phyloP scores from a whole-genome alignment of 2,329 filamentous ascomycete genomes.

The Cytospora paraplurivora region DNA sequence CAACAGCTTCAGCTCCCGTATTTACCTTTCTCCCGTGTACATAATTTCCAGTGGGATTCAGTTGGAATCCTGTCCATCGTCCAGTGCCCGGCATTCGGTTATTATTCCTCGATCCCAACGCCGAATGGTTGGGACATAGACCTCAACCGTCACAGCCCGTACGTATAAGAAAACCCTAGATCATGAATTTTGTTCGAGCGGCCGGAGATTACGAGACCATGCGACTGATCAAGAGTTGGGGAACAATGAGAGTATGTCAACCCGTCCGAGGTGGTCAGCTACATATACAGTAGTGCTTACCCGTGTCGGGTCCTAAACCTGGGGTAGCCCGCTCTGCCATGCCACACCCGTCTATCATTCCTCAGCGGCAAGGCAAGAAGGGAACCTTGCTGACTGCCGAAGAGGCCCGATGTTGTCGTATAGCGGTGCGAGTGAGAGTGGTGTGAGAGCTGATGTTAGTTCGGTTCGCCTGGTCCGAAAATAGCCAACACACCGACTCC shows the following conservation, averaged over 20 bases:
- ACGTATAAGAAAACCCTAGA: neutral
- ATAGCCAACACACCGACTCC: slow-evolving; percentile 19
- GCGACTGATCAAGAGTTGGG: slow-evolving; percentile 8
- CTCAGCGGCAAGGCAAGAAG: neutral
- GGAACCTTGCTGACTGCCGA: slow-evolving; percentile 1
- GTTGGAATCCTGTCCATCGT: too few species aligned
- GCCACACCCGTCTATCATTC: neutral
- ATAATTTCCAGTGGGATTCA: too few species aligned
- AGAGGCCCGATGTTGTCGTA: neutral
- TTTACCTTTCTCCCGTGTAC: too few species aligned
- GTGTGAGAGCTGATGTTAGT: neutral
- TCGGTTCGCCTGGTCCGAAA: neutral
- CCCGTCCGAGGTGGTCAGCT: slow-evolving; percentile 3
- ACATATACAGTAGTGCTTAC: slow-evolving; percentile 19
- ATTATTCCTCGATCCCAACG: too few species aligned
- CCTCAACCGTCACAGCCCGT: neutral
- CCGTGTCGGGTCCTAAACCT: slow-evolving; percentile 9
- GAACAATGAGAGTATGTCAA: slow-evolving; percentile 2
- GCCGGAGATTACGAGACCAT: slow-evolving; percentile 12
- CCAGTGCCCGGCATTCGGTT: too few species aligned
- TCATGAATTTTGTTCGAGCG: neutral
- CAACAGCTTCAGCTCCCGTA: too few species aligned
- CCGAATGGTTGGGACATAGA: neutral
- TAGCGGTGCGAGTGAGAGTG: neutral
- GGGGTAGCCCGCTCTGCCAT: slow-evolving; percentile 8